Evolutionary conservation across 768 basidiomycete species (phyloP).

Genomic region (Russula ochroleuca): DNA sequence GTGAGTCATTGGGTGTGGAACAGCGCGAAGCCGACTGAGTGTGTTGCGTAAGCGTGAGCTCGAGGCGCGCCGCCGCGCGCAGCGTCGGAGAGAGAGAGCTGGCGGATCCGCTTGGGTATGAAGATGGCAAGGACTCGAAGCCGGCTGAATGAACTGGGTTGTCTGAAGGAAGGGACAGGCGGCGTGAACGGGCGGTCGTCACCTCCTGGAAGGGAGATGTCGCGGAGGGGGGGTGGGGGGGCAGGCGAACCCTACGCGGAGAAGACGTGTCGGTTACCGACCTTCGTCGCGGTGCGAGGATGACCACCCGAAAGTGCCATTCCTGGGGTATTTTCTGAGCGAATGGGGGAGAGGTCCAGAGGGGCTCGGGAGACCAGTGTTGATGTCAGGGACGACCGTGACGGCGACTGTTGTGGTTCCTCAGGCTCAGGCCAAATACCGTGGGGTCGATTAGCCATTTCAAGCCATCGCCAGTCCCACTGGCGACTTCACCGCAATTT

Average conservation of each 20-base stretch:
- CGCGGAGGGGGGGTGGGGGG: constrained; percentile 5
- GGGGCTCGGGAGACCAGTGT: not conserved
- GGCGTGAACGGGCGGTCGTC: constrained; percentile 22
- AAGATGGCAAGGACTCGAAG: constrained; percentile 1
- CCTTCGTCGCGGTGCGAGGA: not conserved
- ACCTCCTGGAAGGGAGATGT: not conserved
- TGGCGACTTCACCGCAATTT: no score
- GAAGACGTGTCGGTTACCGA: not conserved
- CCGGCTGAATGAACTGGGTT: not conserved
- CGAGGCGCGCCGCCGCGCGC: constrained; percentile 3
- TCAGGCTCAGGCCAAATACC: not conserved
- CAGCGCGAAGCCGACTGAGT: constrained; percentile 8
- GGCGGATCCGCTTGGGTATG: constrained; percentile 16
- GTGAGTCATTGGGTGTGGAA: constrained; percentile 18
- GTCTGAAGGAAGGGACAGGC: constrained; percentile 12
- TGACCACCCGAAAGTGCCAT: not conserved
- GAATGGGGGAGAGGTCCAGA: not conserved
- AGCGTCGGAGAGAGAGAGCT: constrained; percentile 14
- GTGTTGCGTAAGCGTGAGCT: constrained; percentile 14
- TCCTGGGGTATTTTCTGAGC: not conserved
- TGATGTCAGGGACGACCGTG: no score
- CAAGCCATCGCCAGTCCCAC: no score
- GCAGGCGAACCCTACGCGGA: constrained; percentile 2
- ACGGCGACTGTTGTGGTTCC: no score
- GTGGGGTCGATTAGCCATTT: not conserved